phyloP scores from a whole-genome alignment of 495 filamentous ascomycete species.

The Extremus antarcticus region DNA sequence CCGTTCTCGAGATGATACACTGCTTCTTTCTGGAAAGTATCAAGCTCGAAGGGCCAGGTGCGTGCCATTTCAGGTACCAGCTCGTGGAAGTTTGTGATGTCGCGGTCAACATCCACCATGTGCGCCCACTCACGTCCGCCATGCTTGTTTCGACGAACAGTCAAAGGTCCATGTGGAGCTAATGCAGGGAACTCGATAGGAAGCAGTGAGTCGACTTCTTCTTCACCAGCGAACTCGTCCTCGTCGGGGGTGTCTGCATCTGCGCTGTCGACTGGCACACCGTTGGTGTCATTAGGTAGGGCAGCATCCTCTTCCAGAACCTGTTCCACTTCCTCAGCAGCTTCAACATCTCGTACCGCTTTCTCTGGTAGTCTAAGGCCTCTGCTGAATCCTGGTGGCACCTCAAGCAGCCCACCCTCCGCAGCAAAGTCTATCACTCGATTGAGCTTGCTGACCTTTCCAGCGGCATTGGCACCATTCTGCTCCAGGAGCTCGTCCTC shows the following conservation, averaged over 20 bases:
- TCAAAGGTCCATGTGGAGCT: conserved; percentile 70
- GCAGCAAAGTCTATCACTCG: conserved; percentile 69
- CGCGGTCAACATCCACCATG: conserved; percentile 87
- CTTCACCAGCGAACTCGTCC: conserved; percentile 43
- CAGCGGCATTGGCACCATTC: conserved; percentile 2
- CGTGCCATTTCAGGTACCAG: conserved; percentile 92
- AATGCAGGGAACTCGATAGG: conserved; percentile 89
- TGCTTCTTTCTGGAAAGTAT: conserved; percentile 97
- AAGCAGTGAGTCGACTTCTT: conserved; percentile 83
- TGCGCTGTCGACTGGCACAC: conserved; percentile 26
- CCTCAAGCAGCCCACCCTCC: conserved; percentile 68
- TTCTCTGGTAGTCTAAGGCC: conserved; percentile 65
- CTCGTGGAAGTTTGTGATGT: conserved; percentile 82
- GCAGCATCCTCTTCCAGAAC: conserved; percentile 59
- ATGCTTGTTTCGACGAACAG: conserved; percentile 57
- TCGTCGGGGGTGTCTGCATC: conserved; percentile 20
- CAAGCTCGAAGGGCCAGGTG: conserved; percentile 93
- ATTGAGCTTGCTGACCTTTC: conserved; percentile 44
- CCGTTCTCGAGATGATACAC: conserved; percentile 94
- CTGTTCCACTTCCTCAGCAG: conserved; percentile 62
- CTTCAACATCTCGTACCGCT: conserved; percentile 43
- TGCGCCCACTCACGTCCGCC: conserved; percentile 89
- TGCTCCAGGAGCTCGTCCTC: conserved; percentile 51
- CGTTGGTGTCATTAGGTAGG: conserved; percentile 32
- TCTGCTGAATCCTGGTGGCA: conserved; percentile 71